Percentiles rank a stretch among this genome's conserved stretches.
Conservation (phyloP, 805 yeast species). For the Yarrowia keelungensis region DNA sequence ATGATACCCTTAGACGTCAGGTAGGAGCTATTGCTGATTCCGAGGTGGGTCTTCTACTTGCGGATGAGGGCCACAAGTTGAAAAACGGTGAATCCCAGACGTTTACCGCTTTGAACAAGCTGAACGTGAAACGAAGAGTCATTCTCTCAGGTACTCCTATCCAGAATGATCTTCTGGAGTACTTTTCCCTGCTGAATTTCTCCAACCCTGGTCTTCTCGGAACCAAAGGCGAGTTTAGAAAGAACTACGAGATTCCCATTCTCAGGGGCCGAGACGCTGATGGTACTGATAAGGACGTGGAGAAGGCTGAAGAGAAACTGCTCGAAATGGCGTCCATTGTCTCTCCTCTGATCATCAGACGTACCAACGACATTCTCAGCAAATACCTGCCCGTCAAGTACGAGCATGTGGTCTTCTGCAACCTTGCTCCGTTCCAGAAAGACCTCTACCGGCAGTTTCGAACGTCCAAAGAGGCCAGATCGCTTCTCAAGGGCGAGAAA, state of each 20-base stretch:
- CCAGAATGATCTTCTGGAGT: constrained; percentile 93
- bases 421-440: constrained; percentile 77
- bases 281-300: constrained; percentile 80
- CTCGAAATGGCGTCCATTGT: constrained; percentile 76
- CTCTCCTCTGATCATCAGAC: constrained; percentile 86
- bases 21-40: constrained; percentile 74
- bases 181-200: constrained; percentile 85
- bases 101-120: constrained; percentile 81
- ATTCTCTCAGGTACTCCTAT: constrained; percentile 96
- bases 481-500: constrained; percentile 55
- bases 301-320: constrained; percentile 71
- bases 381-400: constrained; percentile 95
- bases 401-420: constrained; percentile 95
- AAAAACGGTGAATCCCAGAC: constrained; percentile 92
- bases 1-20: constrained; percentile 89
- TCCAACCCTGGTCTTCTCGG: constrained; percentile 96
- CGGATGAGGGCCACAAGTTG: constrained; percentile 84
- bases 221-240: constrained; percentile 79
- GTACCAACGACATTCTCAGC: constrained; percentile 93
- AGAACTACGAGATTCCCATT: constrained; percentile 81
- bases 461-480: constrained; percentile 77
- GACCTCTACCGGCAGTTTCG: constrained; percentile 74
- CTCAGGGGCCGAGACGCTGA: constrained; percentile 87
- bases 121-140: constrained; percentile 86
- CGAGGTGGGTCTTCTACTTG: constrained; percentile 84